These are phyloP conservation scores for Hemileccinum impolitum DNA, from an alignment of 768 basidiomycete genomes.

Conservation along the genomic window DNA sequence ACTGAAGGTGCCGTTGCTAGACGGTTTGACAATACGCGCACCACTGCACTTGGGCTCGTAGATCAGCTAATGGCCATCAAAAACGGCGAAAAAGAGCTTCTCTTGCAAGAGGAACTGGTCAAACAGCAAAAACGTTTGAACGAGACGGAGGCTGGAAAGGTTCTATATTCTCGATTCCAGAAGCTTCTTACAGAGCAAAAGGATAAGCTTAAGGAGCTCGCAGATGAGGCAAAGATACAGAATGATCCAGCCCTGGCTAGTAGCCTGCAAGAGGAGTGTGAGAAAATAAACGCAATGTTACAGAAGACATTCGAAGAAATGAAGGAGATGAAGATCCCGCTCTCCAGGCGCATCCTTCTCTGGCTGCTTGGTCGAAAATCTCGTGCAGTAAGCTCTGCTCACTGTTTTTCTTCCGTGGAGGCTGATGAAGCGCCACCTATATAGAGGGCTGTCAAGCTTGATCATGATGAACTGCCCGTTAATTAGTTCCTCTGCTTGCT, in stretches of 20 bases:
- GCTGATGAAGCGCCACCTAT: neutral
- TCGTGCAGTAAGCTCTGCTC: slow-evolving; percentile 2
- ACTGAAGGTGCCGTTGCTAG: neutral
- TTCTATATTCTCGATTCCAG: slow-evolving; percentile 15
- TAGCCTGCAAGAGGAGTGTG: slow-evolving; percentile 11
- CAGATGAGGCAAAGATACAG: slow-evolving; percentile 15
- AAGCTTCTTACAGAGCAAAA: slow-evolving; percentile 16
- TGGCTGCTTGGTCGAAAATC: slow-evolving; percentile 7
- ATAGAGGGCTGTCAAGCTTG: slow-evolving; percentile 7
- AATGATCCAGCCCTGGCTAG: slow-evolving; percentile 9
- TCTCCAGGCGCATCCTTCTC: slow-evolving; percentile 7
- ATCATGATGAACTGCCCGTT: neutral
- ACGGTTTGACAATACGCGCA: slow-evolving; percentile 5
- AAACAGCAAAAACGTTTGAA: slow-evolving; percentile 11
- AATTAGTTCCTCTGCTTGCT: neutral
- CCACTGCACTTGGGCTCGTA: slow-evolving; percentile 1
- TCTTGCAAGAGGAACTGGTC: slow-evolving; percentile 21
- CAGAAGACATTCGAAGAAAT: slow-evolving; percentile 22
- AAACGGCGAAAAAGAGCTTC: neutral
- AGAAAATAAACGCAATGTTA: slow-evolving; percentile 5
- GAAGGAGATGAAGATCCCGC: slow-evolving; percentile 16
- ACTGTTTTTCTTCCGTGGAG: no score
- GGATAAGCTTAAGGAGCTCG: slow-evolving; percentile 10
- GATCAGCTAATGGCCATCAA: neutral
- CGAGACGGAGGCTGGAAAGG: slow-evolving; percentile 22